Percentiles rank a stretch among this genome's conserved stretches.
Conservation (phyloP, 192 early-diverging fungal genomes). For the Coemansia sp. region DNA sequence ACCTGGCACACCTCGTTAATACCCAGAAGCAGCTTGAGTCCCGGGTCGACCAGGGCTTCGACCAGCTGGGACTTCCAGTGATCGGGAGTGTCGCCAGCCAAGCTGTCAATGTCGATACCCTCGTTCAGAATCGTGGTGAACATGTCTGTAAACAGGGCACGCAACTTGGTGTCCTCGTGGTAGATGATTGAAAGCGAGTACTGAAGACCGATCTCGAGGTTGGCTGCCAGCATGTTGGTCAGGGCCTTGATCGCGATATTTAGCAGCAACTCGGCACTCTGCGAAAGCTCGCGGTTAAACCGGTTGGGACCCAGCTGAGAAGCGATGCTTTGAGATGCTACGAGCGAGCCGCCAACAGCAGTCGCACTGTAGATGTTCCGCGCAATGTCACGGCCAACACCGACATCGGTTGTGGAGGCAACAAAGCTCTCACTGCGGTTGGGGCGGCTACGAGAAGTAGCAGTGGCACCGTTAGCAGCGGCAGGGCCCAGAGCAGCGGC, state of each 20-base stretch:
- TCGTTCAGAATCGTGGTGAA: constrained; percentile 87
- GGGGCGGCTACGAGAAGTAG: constrained; percentile 18
- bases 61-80: constrained; percentile 81
- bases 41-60: constrained; percentile 70
- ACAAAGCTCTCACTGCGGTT: constrained; percentile 55
- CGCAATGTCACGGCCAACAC: constrained; percentile 55
- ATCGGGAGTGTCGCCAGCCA: constrained; percentile 74
- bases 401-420: constrained; percentile 40
- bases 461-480: constrained; percentile 5
- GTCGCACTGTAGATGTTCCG: constrained; percentile 48
- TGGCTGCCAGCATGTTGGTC: constrained; percentile 87
- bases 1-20: constrained; percentile 84
- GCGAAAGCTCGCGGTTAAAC: constrained; percentile 51
- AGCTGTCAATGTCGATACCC: constrained; percentile 82
- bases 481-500: constrained; percentile 9
- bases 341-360: constrained; percentile 1
- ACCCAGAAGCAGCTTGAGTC: constrained; percentile 77
- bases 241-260: constrained; percentile 73
- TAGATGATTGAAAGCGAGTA: constrained; percentile 88
- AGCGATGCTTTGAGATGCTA: neutral
- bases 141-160: constrained; percentile 90
- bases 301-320: constrained; percentile 19
- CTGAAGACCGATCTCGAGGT: constrained; percentile 90
- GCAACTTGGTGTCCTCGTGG: constrained; percentile 85
- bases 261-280: constrained; percentile 50